Conservation (phyloP, 192 early-diverging fungal species). For the Dissophora ornata region DNA sequence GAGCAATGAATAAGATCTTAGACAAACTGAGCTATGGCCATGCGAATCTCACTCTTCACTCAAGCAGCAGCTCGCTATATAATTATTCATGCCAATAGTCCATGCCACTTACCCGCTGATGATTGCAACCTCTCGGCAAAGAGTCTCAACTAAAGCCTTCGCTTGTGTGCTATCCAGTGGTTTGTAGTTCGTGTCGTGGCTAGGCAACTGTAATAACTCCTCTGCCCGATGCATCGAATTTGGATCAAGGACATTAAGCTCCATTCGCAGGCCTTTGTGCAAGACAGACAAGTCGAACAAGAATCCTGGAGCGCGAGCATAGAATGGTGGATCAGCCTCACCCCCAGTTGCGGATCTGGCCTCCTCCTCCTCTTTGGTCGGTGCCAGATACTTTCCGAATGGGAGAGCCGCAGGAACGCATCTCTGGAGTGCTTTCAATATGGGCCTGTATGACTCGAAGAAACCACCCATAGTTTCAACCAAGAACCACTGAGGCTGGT, state of each 20-base stretch:
- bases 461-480: conserved; percentile 52
- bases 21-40: too few species aligned
- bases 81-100: too few species aligned
- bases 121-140: conserved; percentile 61
- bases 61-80: too few species aligned
- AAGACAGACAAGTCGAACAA: conserved; percentile 44
- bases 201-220: too few species aligned
- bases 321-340: conserved; percentile 52
- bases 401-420: conserved; percentile 42
- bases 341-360: too few species aligned
- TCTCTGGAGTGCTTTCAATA: conserved; percentile 51
- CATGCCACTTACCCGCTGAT: conserved; percentile 70
- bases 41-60: too few species aligned
- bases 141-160: conserved; percentile 57
- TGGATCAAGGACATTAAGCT: conserved; percentile 14
- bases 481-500: conserved; percentile 36
- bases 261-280: not conserved
- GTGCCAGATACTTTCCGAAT: conserved; percentile 56
- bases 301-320: conserved; percentile 50
- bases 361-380: conserved; percentile 16
- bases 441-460: conserved; percentile 49
- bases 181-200: conserved; percentile 10
- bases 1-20: too few species aligned
- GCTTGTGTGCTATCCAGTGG: conserved; percentile 64
- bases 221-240: too few species aligned